Conservation (phyloP, 768 basidiomycete species). For the Kwoniella pini region DNA sequence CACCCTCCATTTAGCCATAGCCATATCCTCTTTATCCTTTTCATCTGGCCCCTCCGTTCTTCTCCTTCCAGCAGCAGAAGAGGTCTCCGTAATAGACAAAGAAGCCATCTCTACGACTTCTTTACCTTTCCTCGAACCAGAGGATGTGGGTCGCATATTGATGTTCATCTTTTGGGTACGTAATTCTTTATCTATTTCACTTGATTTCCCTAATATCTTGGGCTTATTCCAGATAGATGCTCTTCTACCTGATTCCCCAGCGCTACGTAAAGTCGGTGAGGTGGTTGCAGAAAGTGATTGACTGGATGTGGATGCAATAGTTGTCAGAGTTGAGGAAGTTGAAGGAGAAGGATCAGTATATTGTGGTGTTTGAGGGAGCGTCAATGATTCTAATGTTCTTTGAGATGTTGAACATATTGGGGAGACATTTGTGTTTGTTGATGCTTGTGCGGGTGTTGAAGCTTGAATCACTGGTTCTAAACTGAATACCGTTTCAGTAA, state of each 20-base stretch:
- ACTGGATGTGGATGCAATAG: not conserved
- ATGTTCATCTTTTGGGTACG: not conserved
- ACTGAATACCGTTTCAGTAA: constrained; percentile 6
- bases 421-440: constrained; percentile 5
- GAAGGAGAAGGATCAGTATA: not conserved
- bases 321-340: not conserved
- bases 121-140: constrained; percentile 20
- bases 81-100: not conserved
- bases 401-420: constrained; percentile 13
- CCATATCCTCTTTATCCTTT: constrained; percentile 33
- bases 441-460: not conserved
- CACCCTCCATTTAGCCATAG: constrained; percentile 47
- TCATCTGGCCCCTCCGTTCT: constrained; percentile 1
- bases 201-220: not conserved
- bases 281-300: not conserved
- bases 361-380: constrained; percentile 5
- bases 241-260: not conserved
- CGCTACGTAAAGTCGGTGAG: not conserved
- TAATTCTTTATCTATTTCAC: not conserved
- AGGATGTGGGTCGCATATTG: constrained; percentile 11
- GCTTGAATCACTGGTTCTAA: not conserved
- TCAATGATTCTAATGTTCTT: constrained; percentile 12
- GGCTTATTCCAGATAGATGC: constrained; percentile 2
- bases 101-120: constrained; percentile 16
- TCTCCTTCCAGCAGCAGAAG: too few relatives aligned